These are phyloP conservation scores for Dictyostelium brefeldianum DNA, from an alignment of 78 protist species.

Conservation along the genomic window DNA sequence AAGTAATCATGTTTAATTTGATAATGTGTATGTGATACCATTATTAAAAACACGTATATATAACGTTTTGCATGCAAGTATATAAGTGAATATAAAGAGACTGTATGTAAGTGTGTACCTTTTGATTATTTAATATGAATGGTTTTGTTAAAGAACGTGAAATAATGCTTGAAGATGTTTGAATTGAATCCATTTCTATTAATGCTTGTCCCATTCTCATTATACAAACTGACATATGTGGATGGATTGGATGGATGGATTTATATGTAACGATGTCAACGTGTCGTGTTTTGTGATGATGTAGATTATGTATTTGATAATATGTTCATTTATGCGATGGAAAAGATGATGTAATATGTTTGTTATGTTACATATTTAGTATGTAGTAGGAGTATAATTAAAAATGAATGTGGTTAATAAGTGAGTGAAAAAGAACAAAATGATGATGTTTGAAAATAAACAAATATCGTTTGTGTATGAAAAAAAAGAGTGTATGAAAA, in stretches of 20 bases:
- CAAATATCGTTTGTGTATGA: not conserved
- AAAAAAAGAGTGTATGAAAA: not conserved
- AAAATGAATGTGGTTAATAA: conserved; percentile 15
- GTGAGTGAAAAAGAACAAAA: not conserved
- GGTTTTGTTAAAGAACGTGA: conserved; percentile 9
- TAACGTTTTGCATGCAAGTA: not conserved
- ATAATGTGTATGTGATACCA: not conserved
- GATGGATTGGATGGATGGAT: not conserved
- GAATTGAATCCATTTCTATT: conserved; percentile 81
- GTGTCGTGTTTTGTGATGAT: too few species aligned
- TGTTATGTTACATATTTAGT: not conserved
- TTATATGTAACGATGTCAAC: too few species aligned
- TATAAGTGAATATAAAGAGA: not conserved
- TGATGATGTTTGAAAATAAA: not conserved
- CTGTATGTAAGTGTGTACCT: conserved; percentile 13
- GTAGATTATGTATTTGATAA: too few species aligned
- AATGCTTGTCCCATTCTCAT: conserved; percentile 76
- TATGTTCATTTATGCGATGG: not conserved
- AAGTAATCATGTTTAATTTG: too few species aligned
- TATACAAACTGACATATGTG: conserved; percentile 32
- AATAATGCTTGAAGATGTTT: conserved; percentile 58
- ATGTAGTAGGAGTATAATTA: not conserved
- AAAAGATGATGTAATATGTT: not conserved
- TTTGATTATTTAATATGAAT: conserved; percentile 36
- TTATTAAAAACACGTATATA: too few species aligned